These are phyloP conservation scores for Penicillium sp. DNA, from an alignment of 2,329 filamentous ascomycete species.

Conservation along the genomic window DNA sequence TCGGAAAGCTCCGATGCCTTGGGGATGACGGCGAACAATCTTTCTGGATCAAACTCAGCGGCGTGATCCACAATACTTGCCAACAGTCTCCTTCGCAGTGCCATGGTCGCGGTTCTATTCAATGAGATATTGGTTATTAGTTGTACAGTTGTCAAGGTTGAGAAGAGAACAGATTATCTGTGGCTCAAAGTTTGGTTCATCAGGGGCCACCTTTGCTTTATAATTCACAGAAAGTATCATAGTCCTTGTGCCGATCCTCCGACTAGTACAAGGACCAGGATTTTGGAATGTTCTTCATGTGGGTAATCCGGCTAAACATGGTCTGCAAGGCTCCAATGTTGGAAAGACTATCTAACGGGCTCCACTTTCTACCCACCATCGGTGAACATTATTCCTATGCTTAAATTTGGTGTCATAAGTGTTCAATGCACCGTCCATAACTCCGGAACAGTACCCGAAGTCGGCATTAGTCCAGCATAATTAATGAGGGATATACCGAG, in stretches of 20 bases:
- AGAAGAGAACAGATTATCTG: neutral
- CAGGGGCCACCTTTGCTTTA: neutral
- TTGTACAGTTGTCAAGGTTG: too few relatives aligned
- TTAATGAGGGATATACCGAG: neutral
- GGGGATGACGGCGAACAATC: constrained; percentile 14
- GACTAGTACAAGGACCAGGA: neutral
- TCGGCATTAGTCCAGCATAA: neutral
- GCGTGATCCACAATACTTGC: constrained; percentile 6
- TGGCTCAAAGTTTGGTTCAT: neutral
- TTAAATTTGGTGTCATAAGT: constrained; percentile 4
- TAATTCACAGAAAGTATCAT: neutral
- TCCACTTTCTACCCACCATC: neutral
- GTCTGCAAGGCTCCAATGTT: neutral
- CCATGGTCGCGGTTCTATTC: neutral
- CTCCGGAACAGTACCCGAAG: neutral
- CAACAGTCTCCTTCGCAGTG: constrained; percentile 8
- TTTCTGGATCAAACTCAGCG: constrained; percentile 9
- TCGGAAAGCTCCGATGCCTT: constrained; percentile 12
- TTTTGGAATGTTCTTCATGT: neutral
- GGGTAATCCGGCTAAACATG: neutral
- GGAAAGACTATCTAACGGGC: neutral
- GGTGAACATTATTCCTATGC: constrained; percentile 3
- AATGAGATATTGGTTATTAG: too few relatives aligned
- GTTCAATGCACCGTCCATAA: neutral
- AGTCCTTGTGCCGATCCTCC: neutral